Percentiles rank a stretch among this genome's conserved stretches.
Evolutionary conservation across 139 green algal species (phyloP).

Genomic region (Mychonastes homosphaera): DNA sequence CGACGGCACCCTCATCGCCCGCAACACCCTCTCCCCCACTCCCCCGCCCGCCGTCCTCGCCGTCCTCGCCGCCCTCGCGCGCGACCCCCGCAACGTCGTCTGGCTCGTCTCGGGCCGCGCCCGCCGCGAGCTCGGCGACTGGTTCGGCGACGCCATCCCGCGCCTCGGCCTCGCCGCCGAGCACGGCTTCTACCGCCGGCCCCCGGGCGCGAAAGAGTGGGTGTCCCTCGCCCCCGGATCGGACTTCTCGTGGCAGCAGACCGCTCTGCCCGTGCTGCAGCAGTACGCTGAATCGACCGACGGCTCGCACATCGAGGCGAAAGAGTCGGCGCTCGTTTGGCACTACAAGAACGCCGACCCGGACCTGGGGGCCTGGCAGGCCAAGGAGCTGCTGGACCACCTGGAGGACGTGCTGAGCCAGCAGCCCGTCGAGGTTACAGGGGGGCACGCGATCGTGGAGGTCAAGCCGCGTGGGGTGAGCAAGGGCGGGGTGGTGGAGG

Average conservation of each 20-base stretch:
- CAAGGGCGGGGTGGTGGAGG: constrained; percentile 72
- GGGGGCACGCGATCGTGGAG: constrained; percentile 75
- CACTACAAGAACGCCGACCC: constrained; percentile 91
- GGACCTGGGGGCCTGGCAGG: constrained; percentile 92
- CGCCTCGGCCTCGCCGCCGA: constrained; percentile 80
- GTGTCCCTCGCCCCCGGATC: constrained; percentile 28
- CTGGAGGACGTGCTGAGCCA: constrained; percentile 88
- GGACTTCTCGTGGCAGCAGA: constrained; percentile 65
- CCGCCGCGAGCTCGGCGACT: constrained; percentile 59
- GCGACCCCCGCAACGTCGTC: constrained; percentile 70
- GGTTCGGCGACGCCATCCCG: constrained; percentile 59
- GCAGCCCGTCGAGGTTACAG: constrained; percentile 79
- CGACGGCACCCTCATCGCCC: constrained; percentile 85
- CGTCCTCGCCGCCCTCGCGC: constrained; percentile 51
- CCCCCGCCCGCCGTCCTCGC: constrained; percentile 38
- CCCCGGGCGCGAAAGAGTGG: constrained; percentile 20
- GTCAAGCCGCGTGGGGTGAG: constrained; percentile 81
- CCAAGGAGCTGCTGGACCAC: constrained; percentile 98
- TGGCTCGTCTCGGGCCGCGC: constrained; percentile 81
- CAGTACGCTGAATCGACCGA: constrained; percentile 89
- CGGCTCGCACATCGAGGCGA: constrained; percentile 82
- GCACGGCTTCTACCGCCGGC: constrained; percentile 80
- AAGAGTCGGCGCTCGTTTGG: constrained; percentile 88
- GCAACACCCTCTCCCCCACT: constrained; percentile 36
- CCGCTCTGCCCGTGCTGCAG: constrained; percentile 70